These are phyloP conservation scores for Hirschioporus abietinus DNA, from an alignment of 768 basidiomycete genomes.

Conservation along the genomic window DNA sequence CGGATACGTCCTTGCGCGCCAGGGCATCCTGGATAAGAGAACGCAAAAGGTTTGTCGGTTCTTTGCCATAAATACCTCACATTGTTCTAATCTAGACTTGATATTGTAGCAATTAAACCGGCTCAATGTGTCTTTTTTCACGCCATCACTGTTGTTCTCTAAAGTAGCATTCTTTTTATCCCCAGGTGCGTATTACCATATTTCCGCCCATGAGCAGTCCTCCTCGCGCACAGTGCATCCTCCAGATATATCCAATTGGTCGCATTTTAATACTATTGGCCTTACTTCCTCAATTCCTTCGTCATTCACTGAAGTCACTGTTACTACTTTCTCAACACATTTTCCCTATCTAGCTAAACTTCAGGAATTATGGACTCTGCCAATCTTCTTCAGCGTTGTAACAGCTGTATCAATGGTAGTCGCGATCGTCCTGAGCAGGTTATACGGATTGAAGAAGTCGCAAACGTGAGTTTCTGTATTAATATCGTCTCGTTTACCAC, in stretches of 20 bases:
- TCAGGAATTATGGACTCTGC: slow-evolving; percentile 78
- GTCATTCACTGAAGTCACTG: background rate
- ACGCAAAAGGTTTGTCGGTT: slow-evolving; percentile 68
- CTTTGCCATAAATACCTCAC: slow-evolving; percentile 2
- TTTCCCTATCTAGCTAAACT: slow-evolving; percentile 51
- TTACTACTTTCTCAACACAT: background rate
- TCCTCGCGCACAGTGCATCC: background rate
- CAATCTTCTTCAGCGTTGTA: slow-evolving; percentile 77
- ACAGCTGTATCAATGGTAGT: slow-evolving; percentile 66
- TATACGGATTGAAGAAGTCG: slow-evolving; percentile 63
- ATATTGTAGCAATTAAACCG: slow-evolving; percentile 63
- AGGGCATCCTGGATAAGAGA: slow-evolving; percentile 80
- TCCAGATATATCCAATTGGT: background rate
- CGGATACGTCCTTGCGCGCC: slow-evolving; percentile 74
- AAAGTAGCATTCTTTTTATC: slow-evolving; percentile 92
- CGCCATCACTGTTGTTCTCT: slow-evolving; percentile 82
- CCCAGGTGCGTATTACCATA: slow-evolving; percentile 45
- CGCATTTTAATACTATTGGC: too few relatives aligned
- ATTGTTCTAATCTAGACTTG: too few relatives aligned
- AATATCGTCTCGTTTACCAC: background rate
- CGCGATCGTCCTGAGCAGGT: slow-evolving; percentile 54
- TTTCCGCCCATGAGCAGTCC: too few relatives aligned
- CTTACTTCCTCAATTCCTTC: too few relatives aligned
- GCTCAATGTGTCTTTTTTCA: slow-evolving; percentile 86
- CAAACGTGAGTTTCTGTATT: slow-evolving; percentile 50